These are phyloP conservation scores for Prunus dulcis DNA, from an alignment of 306 rosid species.

Conservation along the genomic window DNA sequence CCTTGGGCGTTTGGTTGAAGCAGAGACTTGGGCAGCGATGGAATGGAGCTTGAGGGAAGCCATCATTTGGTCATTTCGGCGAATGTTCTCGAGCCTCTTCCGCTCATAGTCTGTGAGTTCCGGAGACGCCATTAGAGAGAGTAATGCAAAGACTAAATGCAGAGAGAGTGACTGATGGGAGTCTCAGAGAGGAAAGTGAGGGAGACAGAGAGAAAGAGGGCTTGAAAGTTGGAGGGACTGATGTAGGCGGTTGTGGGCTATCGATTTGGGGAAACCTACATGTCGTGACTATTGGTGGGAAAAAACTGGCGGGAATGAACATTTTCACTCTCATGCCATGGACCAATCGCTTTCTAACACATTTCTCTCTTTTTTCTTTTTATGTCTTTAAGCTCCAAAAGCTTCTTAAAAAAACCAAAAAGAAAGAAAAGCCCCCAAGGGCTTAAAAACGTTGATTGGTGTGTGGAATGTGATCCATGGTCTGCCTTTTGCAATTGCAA, in stretches of 20 bases:
- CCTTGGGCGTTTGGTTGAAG: constrained; percentile 65
- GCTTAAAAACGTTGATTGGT: too few relatives aligned
- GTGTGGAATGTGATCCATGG: too few relatives aligned
- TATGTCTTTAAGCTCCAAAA: too few relatives aligned
- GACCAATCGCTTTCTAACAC: neutral
- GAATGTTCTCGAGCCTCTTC: constrained; percentile 80
- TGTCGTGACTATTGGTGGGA: constrained; percentile 25
- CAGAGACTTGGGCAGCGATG: constrained; percentile 56
- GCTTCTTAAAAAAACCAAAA: too few relatives aligned
- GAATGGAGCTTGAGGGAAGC: constrained; percentile 77
- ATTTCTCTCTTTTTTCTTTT: neutral
- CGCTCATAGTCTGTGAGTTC: constrained; percentile 73
- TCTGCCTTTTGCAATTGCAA: too few relatives aligned
- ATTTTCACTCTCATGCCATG: neutral
- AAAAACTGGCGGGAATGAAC: constrained; percentile 25
- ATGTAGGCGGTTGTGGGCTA: neutral
- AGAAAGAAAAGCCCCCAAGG: too few relatives aligned
- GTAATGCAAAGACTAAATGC: neutral
- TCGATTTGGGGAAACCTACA: neutral
- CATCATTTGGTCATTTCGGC: constrained; percentile 79
- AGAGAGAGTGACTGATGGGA: neutral
- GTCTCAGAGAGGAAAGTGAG: neutral
- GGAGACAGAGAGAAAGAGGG: neutral
- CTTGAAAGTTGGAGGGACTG: neutral
- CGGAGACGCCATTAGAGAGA: constrained; percentile 48